Evolutionary conservation across 331 rosid genomes (phyloP).

Genomic region (Prunus yedoensis): DNA sequence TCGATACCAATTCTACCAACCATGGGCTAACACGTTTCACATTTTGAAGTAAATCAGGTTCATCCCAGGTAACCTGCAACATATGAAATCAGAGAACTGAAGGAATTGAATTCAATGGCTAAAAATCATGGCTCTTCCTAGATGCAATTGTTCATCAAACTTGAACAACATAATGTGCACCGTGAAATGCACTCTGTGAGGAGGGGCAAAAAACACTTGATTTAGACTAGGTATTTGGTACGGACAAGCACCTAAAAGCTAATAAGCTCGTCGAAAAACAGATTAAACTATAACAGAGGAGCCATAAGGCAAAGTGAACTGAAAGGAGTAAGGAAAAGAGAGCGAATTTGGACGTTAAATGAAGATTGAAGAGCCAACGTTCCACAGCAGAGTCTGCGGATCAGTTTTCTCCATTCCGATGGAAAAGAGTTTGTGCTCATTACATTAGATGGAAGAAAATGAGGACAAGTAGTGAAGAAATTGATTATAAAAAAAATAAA

Average conservation of each 20-base stretch:
- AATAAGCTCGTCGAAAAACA: background rate
- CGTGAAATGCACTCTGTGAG: too few species aligned
- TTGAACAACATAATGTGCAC: background rate
- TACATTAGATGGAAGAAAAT: background rate
- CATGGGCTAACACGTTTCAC: constrained; percentile 93
- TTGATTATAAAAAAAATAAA: background rate
- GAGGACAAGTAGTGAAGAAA: too few species aligned
- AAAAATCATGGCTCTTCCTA: background rate
- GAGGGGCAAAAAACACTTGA: too few species aligned
- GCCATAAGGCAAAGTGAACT: background rate
- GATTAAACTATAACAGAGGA: background rate
- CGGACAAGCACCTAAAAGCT: background rate
- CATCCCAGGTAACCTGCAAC: constrained; percentile 90
- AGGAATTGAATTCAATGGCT: background rate
- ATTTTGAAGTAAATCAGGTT: constrained; percentile 84
- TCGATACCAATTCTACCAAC: constrained; percentile 83
- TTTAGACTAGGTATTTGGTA: background rate
- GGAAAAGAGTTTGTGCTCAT: background rate
- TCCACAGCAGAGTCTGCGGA: background rate
- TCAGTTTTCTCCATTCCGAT: background rate
- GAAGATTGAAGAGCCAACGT: background rate
- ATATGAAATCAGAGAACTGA: constrained; percentile 22
- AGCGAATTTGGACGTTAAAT: background rate
- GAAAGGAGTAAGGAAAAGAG: background rate
- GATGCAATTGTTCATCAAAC: background rate